Conservation (phyloP, 2,329 filamentous ascomycete species). For the Fusarium oxysporum region DNA sequence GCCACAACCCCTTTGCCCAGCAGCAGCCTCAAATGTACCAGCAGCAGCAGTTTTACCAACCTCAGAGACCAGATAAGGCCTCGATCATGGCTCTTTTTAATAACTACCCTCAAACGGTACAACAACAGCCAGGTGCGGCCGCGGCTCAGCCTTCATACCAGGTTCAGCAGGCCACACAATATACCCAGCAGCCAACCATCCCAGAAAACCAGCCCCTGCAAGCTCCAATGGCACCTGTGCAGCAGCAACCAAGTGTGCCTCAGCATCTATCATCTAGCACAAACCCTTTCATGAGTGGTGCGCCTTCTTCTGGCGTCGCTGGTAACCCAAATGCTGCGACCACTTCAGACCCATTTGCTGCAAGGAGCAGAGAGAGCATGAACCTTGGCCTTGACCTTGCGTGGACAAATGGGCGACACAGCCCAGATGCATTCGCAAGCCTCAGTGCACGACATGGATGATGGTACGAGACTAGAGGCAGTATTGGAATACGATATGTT, state of each 20-base stretch:
- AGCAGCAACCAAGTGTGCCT: conserved; percentile 47
- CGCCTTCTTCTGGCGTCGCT: conserved; percentile 38
- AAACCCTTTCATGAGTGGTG: conserved; percentile 67
- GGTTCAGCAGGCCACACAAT: conserved; percentile 18
- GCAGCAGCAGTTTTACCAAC: conserved; percentile 53
- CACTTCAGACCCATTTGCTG: conserved; percentile 58
- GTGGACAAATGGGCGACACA: conserved; percentile 78
- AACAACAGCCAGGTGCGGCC: conserved; percentile 52
- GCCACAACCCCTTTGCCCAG: conserved; percentile 46
- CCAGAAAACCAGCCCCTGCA: conserved; percentile 46
- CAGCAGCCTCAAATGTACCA: conserved; percentile 43
- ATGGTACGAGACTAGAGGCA: conserved; percentile 43
- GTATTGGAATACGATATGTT: conserved; percentile 27
- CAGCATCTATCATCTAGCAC: conserved; percentile 57
- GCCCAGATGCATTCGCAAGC: conserved; percentile 83
- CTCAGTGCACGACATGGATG: conserved; percentile 71
- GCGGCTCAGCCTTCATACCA: conserved; percentile 39
- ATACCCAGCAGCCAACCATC: conserved; percentile 45
- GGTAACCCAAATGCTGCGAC: conserved; percentile 36
- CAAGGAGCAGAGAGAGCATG: conserved; percentile 76
- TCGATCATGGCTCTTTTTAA: conserved; percentile 82
- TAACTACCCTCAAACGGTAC: conserved; percentile 67
- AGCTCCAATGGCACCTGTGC: conserved; percentile 40
- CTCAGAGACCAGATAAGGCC: conserved; percentile 72
- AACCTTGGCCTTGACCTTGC: conserved; percentile 72